Base-by-base conservation (phyloP, 345 rosid species). In the Salix exigua region DNA sequence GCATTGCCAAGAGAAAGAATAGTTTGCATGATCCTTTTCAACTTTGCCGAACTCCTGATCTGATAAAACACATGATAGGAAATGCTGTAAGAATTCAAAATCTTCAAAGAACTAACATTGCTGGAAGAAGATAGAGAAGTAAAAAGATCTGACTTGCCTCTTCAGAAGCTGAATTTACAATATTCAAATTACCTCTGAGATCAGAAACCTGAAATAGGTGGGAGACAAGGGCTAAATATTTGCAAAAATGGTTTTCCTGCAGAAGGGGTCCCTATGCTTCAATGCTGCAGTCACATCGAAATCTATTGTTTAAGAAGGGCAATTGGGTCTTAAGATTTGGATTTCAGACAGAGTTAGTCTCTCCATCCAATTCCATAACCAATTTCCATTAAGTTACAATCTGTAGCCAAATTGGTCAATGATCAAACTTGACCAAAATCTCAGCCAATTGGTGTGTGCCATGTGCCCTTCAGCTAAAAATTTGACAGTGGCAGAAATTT, bases 1-100 rank as follows among this genome's bases (percentile, higher is more conserved):
- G 96, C 94, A 84, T 91, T 93, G 61, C 97, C 97, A 86, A 93
- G 77, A 71, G 92, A 91, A 74, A 93, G 97, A 85, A 93, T 89
- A 66, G 92, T 85, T 80, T 91, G 97, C 96, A 93, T 88, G 75
- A 93, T 86, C 87, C 91, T 87, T 88, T 83, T 93, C 86, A 93
- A 82, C 83, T 90, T 93, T 71, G 50, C 79, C 1, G 96, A 93
- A 72, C 87, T 83, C 77, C 89, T 89, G 80, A 91, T 86, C 96
- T 93, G 89, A 77, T 68, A 60, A 79, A 40, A 71, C 44, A 69
- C 70, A 78, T 62, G 50, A 61, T 33, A 58, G 73, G 68, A 81
- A 38, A 73, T 60, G 50, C 51, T 66, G 71, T 61, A 73, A 69
- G 67, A 66, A 62, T 44, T 50, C 71, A 81, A 67, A 82, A 71